Conservation (phyloP, 306 rosid species). For the Vicia sativa region DNA sequence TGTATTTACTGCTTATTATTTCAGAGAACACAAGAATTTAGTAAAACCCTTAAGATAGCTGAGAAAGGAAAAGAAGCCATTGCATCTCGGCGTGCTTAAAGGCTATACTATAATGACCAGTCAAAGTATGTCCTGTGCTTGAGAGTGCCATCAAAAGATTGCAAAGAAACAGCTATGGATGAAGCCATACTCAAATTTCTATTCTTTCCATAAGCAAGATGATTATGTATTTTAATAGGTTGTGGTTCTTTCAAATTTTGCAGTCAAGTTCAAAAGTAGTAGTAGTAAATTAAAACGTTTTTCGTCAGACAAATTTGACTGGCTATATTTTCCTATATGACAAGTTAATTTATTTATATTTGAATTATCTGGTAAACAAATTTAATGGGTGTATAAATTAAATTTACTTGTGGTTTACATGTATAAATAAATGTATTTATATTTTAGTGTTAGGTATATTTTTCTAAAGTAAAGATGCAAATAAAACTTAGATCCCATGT, state of each 20-base stretch:
- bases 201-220: conserved; percentile 43
- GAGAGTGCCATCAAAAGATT: conserved; percentile 49
- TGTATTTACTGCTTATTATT: conserved; percentile 28
- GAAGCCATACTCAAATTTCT: conserved; percentile 42
- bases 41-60: conserved; percentile 57
- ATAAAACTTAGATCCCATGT: background rate
- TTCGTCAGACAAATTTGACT: conserved; percentile 36
- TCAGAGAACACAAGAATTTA: conserved; percentile 77
- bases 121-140: conserved; percentile 42
- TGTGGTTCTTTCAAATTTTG: conserved; percentile 59
- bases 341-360: conserved; percentile 7
- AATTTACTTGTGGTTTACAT: background rate
- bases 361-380: background rate
- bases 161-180: conserved; percentile 52
- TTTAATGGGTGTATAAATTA: background rate
- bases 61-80: conserved; percentile 56
- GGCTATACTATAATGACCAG: conserved; percentile 44
- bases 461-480: no score
- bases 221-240: conserved; percentile 56
- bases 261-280: conserved; percentile 44
- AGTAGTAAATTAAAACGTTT: conserved; percentile 50
- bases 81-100: conserved; percentile 43
- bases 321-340: conserved; percentile 24
- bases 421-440: background rate
- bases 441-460: no score